These are phyloP conservation scores for Fusarium marasasianum DNA, from an alignment of 2,329 filamentous ascomycete species.

Conservation along the genomic window DNA sequence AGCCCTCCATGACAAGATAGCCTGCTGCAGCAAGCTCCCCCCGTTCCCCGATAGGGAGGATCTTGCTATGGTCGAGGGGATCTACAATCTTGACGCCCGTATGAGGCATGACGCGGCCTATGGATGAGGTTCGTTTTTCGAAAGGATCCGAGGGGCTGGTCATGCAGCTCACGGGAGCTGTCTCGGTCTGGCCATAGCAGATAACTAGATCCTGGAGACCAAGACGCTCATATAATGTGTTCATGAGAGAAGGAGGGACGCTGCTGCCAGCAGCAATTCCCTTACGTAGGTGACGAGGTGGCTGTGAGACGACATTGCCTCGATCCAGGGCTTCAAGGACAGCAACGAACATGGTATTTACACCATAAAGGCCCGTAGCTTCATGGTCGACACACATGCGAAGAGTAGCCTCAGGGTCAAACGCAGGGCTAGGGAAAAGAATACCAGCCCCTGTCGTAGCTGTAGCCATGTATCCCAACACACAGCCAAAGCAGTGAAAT, in stretches of 20 bases:
- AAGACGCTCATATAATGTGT: constrained; percentile 74
- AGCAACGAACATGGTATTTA: constrained; percentile 93
- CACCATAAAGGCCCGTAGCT: constrained; percentile 80
- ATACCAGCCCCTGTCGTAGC: constrained; percentile 82
- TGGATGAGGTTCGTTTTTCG: constrained; percentile 75
- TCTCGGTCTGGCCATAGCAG: constrained; percentile 98
- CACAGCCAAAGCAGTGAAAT: constrained; percentile 90
- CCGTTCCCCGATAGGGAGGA: constrained; percentile 70
- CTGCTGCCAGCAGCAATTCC: constrained; percentile 90
- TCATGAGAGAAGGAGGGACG: constrained; percentile 86
- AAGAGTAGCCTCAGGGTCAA: constrained; percentile 80
- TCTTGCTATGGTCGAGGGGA: constrained; percentile 64
- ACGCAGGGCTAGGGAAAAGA: constrained; percentile 86
- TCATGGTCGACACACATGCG: constrained; percentile 61
- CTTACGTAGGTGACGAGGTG: constrained; percentile 68
- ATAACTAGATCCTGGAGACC: constrained; percentile 88
- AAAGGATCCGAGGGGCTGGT: constrained; percentile 80
- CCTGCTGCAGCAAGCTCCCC: constrained; percentile 87
- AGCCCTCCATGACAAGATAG: constrained; percentile 90
- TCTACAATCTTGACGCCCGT: constrained; percentile 81
- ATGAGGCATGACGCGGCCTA: constrained; percentile 86
- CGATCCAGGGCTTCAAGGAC: constrained; percentile 79
- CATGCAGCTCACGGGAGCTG: constrained; percentile 81
- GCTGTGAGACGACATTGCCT: constrained; percentile 41
- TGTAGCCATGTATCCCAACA: constrained; percentile 96